phyloP scores from a whole-genome alignment of 2,329 filamentous ascomycete species.

The Fusarium staphyleae region DNA sequence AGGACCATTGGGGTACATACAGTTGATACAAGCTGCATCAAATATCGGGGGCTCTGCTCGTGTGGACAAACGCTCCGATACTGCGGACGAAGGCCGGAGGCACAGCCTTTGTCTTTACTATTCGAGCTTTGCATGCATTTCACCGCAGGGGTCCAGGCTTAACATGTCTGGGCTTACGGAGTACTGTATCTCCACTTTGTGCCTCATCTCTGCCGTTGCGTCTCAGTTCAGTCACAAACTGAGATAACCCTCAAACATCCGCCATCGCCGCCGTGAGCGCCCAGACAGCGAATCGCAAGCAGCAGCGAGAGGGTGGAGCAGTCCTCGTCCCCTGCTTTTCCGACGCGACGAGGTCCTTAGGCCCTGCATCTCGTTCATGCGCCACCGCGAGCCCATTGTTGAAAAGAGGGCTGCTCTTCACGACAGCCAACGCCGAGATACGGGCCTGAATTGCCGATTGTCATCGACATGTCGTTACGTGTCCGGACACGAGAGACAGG shows the following conservation, averaged over 20 bases:
- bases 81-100: slow-evolving; percentile 3
- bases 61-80: slow-evolving; percentile 2
- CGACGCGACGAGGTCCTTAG: neutral
- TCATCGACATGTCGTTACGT: too few relatives aligned
- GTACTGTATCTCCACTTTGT: slow-evolving; percentile 8
- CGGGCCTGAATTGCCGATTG: neutral
- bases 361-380: slow-evolving; percentile 2
- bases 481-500: neutral
- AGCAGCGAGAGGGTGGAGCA: too few relatives aligned
- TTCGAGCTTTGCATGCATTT: slow-evolving; percentile 27
- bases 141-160: slow-evolving; percentile 3
- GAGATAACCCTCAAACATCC: slow-evolving; percentile 8
- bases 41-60: neutral
- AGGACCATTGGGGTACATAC: neutral
- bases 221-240: slow-evolving; percentile 10
- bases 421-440: slow-evolving; percentile 6
- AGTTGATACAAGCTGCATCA: too few relatives aligned
- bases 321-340: neutral
- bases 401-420: neutral
- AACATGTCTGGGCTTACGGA: neutral
- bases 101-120: slow-evolving; percentile 1
- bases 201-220: neutral
- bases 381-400: slow-evolving; percentile 9
- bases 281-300: too few relatives aligned
- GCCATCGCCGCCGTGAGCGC: slow-evolving; percentile 20